Conservation (phyloP, 163 green algal genomes). For the Scenedesmus sp. region DNA sequence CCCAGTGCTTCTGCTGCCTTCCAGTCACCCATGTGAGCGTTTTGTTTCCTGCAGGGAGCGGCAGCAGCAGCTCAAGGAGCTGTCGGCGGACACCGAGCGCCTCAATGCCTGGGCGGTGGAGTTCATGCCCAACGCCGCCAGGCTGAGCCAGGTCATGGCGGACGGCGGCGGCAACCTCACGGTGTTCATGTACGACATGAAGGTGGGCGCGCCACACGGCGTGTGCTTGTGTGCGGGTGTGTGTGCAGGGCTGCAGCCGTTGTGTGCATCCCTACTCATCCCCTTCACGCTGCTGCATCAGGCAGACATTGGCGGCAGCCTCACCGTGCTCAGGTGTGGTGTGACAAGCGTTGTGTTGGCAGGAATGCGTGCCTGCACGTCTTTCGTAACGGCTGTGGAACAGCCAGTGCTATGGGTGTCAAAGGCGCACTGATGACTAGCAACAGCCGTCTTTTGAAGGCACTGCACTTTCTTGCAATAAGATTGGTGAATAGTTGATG, state of each 20-base stretch:
- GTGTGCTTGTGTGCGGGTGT: no score
- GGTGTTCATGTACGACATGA: slow-evolving; percentile 78
- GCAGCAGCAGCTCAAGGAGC: slow-evolving; percentile 66
- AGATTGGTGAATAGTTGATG: no score
- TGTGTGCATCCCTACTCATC: no score
- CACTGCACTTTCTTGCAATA: no score
- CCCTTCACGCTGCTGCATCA: no score
- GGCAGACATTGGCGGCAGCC: slow-evolving; percentile 67
- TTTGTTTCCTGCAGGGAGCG: slow-evolving; percentile 36
- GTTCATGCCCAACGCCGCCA: slow-evolving; percentile 84
- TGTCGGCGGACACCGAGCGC: slow-evolving; percentile 82
- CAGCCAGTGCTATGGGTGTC: no score
- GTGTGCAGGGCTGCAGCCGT: no score
- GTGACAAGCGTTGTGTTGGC: no score
- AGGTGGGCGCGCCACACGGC: slow-evolving; percentile 32
- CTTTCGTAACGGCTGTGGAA: no score
- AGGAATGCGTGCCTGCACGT: no score
- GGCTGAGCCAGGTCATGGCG: slow-evolving; percentile 76
- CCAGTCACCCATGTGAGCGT: background rate
- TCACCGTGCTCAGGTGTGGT: slow-evolving; percentile 82
- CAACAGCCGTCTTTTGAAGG: background rate
- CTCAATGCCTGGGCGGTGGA: slow-evolving; percentile 72
- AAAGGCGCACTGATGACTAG: slow-evolving; percentile 2
- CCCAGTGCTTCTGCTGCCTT: background rate
- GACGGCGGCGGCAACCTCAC: slow-evolving; percentile 78